phyloP scores from a whole-genome alignment of 148 eudicot species.

The Pharnaceum exiguum region DNA sequence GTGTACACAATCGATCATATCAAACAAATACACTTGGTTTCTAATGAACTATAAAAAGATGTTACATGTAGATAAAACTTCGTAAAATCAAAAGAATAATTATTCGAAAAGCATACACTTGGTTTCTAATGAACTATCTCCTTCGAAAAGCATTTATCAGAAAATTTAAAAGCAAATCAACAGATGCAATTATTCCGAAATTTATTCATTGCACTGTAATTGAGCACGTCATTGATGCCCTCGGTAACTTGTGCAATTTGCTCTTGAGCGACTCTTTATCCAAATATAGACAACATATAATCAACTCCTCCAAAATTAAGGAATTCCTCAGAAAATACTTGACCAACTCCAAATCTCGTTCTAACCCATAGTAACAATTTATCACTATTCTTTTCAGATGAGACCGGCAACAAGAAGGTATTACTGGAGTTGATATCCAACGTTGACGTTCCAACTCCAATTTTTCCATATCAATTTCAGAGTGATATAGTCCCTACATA shows the following conservation, averaged over 20 bases:
- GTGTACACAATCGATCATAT: too few relatives aligned
- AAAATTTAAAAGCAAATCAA: too few relatives aligned
- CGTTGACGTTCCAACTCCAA: background rate
- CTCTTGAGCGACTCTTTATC: background rate
- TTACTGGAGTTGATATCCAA: background rate
- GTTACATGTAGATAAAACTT: too few relatives aligned
- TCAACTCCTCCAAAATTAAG: constrained; percentile 3
- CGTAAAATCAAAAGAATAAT: too few relatives aligned
- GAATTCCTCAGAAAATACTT: background rate
- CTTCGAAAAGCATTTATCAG: too few relatives aligned
- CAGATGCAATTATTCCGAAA: too few relatives aligned
- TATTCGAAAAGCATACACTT: too few relatives aligned
- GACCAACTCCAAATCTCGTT: background rate
- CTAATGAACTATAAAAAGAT: too few relatives aligned
- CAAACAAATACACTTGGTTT: too few relatives aligned
- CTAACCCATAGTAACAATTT: background rate
- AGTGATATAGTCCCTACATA: background rate
- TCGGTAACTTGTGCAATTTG: background rate
- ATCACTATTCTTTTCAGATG: constrained; percentile 3
- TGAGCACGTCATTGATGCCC: background rate
- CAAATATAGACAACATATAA: background rate
- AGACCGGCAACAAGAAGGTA: constrained; percentile 1
- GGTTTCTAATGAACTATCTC: too few relatives aligned
- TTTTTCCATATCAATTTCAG: too few relatives aligned
- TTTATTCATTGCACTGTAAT: too few relatives aligned